phyloP scores from a whole-genome alignment of 2,329 filamentous ascomycete species.

The Fusarium continuum region DNA sequence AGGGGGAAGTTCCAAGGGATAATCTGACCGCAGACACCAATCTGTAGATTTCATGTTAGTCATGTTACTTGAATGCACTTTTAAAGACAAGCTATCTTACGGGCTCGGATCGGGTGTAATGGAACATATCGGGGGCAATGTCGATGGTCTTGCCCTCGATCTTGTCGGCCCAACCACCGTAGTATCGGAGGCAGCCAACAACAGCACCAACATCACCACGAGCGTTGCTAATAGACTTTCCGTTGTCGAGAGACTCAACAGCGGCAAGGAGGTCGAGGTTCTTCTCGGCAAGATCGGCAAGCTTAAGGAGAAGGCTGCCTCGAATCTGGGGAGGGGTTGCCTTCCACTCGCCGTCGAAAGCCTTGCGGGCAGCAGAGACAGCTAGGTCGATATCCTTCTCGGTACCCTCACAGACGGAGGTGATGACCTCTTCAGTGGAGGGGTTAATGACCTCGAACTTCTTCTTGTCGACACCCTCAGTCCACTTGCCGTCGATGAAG shows the following conservation, averaged over 20 bases:
- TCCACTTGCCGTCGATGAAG: slow-evolving; percentile 94
- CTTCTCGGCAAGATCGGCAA: slow-evolving; percentile 83
- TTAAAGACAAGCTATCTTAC: slow-evolving; percentile 50
- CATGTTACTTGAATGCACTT: background rate
- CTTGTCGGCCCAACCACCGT: slow-evolving; percentile 90
- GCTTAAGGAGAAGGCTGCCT: slow-evolving; percentile 74
- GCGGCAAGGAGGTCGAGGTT: slow-evolving; percentile 79
- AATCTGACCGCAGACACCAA: slow-evolving; percentile 85
- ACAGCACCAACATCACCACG: slow-evolving; percentile 77
- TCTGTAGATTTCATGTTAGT: slow-evolving; percentile 42
- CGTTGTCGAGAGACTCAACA: slow-evolving; percentile 89
- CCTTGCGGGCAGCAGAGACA: slow-evolving; percentile 84
- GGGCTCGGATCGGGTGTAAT: slow-evolving; percentile 82
- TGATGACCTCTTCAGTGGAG: slow-evolving; percentile 83
- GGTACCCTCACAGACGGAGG: slow-evolving; percentile 82
- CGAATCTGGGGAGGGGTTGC: slow-evolving; percentile 75
- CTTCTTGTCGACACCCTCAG: slow-evolving; percentile 81
- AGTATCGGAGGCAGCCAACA: slow-evolving; percentile 76
- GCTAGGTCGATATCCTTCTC: slow-evolving; percentile 88
- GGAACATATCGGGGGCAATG: slow-evolving; percentile 79
- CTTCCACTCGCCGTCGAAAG: slow-evolving; percentile 79
- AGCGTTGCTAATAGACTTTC: slow-evolving; percentile 81
- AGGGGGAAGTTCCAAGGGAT: slow-evolving; percentile 92
- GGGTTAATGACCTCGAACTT: slow-evolving; percentile 95
- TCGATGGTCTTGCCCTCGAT: slow-evolving; percentile 88